Evolutionary conservation across 345 rosid species (phyloP), one percentile per base, ranked within the genome.

Genomic region (Acer negundo): DNA sequence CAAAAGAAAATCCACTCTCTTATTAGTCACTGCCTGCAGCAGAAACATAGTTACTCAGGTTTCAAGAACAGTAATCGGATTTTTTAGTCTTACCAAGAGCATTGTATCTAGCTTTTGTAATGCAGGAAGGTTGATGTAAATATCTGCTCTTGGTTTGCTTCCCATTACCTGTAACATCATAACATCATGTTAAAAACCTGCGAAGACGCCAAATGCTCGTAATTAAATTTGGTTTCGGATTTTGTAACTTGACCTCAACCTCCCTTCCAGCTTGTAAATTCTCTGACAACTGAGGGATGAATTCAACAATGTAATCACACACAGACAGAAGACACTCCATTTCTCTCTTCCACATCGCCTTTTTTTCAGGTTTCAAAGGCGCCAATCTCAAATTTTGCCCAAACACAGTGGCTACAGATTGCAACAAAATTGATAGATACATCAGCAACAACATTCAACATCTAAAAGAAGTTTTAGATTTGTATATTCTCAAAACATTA

Each of bases 281-380:
- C 76, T 90, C 95, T 17, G 86, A 86, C 12, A 59, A 19, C 56
- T 85, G 86, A 56, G 97, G 90, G 58, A 80, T 78, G 65, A 93
- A 81, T 63, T 96, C 99, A 9, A 92, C 92, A 31, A 92, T 90
- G 87, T 88, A 88, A 67, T 96, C 92, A 28, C 98, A 94, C 10
- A 94, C 93, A 4, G 97, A 91, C 55, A 96, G 83, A 78, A 96
- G 94, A 75, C 94, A 94, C 23, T 87, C 80, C 99, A 92, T 94
- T 88, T 94, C 99, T 87, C 97, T 87, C 72, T 81, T 92, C 99
- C 99, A 94, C 86, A 94, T 20, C 17, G 86, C 87, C 77, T 84
- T 86, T 88, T 96, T 96, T 86, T 92, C 97, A 67, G 88, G 80
- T 31, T 90, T 90, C 79, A 95, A 80, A 4, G 98, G 99, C 75